These are phyloP conservation scores for Rhizophagus clarus DNA, from an alignment of 192 early-diverging fungal genomes.

Conservation along the genomic window DNA sequence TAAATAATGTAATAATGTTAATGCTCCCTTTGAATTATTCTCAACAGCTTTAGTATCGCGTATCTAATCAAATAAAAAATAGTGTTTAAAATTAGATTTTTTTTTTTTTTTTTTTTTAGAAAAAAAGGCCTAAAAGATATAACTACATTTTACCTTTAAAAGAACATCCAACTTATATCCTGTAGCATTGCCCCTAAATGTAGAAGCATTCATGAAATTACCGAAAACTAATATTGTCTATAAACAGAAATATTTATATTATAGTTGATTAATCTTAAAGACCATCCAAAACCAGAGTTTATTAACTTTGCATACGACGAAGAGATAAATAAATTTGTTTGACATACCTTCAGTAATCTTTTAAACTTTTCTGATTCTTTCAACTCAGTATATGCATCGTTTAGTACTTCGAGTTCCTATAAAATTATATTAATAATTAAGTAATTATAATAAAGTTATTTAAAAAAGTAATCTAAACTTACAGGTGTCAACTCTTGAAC, in stretches of 20 bases:
- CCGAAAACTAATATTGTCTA: slow-evolving; percentile 59
- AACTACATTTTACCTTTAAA: slow-evolving; percentile 45
- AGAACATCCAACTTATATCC: slow-evolving; percentile 59
- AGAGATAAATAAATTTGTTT: background rate
- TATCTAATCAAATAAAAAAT: slow-evolving; percentile 42
- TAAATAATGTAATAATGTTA: slow-evolving; percentile 58
- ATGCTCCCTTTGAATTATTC: slow-evolving; percentile 42
- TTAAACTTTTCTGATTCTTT: slow-evolving; percentile 46
- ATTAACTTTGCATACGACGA: no score
- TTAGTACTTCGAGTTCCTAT: slow-evolving; percentile 53
- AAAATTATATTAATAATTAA: background rate
- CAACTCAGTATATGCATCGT: slow-evolving; percentile 49
- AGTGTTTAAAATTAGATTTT: slow-evolving; percentile 1
- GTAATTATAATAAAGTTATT: background rate
- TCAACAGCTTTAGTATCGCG: slow-evolving; percentile 55
- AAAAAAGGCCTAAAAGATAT: background rate
- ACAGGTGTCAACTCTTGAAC: slow-evolving; percentile 50
- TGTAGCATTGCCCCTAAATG: slow-evolving; percentile 59
- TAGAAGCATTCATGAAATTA: slow-evolving; percentile 56
- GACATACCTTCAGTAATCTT: slow-evolving; percentile 51
- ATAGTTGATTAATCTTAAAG: no score
- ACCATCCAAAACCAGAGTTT: no score
- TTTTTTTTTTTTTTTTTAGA: no score
- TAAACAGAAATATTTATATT: background rate
- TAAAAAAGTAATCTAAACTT: background rate